Evolutionary conservation across 176 grass and related monocot genomes (phyloP), one percentile per base, ranked within the genome.

Genomic region (Microstegium vimineum): DNA sequence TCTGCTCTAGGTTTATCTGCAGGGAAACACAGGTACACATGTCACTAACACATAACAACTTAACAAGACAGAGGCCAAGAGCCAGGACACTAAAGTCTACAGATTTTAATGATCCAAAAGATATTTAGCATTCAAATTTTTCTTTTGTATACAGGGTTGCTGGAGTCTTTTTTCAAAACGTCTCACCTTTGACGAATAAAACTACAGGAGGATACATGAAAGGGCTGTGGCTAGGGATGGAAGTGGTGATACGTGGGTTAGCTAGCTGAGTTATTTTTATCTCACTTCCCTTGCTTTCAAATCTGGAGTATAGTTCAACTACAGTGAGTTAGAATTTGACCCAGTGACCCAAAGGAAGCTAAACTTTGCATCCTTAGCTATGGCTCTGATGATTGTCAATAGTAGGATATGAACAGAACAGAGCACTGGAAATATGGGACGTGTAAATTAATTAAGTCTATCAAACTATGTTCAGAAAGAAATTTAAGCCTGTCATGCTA

Each of bases 1-100:
- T 99, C 93, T 85, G 83, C 85, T 89, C 93, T 93, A 51, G 75
- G 84, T 74, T 90, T 77, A 75, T 90, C 96, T 99, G 67, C 75
- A 89, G 25, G 30, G 43, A 5, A 79, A 62, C 69, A 37, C 36
- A 71, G 10, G 33, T 28, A 20, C 28, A 73, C n/a, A 72, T 57
- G 30, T 73, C 75, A 78, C 15, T 59, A 8, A 59, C 23, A 51
- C 43, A 71, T 30, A 56, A 16, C 37, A 54, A 51, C 43, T 65
- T 30, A 56, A 16, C 37, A 54, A 63, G 14, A 66, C 18, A 77
- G 13, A 42, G 16, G 11, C 27, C 10, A 62, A 73, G 15, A 66
- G 15, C 3, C 22, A 69, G 26, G 69, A 73, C 59, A 31, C 60
- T 71, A 23, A 33, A 37, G 37, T 32, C 36, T 17, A 31, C n/a